phyloP scores from a whole-genome alignment of 208 protist species.

The Histomonas meleagridis region DNA sequence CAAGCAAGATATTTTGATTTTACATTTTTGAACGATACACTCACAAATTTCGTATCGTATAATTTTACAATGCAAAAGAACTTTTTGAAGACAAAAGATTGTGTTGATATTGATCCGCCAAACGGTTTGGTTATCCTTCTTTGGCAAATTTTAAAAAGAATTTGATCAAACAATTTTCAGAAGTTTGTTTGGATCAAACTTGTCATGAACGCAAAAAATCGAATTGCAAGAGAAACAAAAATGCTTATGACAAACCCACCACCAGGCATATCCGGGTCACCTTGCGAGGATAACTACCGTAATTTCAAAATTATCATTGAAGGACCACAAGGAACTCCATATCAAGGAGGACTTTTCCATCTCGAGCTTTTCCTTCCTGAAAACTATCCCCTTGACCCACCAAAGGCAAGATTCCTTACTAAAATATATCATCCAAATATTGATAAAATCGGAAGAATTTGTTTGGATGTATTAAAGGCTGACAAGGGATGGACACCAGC shows the following conservation, averaged over 20 bases:
- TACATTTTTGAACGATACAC: too few relatives aligned
- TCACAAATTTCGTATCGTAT: too few relatives aligned
- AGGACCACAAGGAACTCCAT: constrained; percentile 42
- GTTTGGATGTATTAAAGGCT: constrained; percentile 64
- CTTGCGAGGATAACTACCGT: constrained; percentile 40
- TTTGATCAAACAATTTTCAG: too few relatives aligned
- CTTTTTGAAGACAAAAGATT: too few relatives aligned
- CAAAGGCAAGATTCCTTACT: constrained; percentile 72
- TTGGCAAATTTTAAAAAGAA: too few relatives aligned
- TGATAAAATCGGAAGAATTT: constrained; percentile 71
- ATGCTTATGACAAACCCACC: background rate
- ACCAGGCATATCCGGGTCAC: constrained; percentile 33
- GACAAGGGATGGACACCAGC: constrained; percentile 44
- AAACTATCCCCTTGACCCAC: constrained; percentile 69
- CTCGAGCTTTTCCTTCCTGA: constrained; percentile 76
- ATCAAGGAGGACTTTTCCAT: constrained; percentile 63
- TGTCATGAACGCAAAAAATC: background rate
- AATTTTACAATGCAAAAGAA: too few relatives aligned
- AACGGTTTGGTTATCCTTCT: too few relatives aligned
- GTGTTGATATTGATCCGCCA: too few relatives aligned
- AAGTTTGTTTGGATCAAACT: too few relatives aligned
- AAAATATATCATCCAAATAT: constrained; percentile 75
- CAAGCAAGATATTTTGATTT: too few relatives aligned
- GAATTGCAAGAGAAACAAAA: background rate
- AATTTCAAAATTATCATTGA: constrained; percentile 39